Percentiles rank a stretch among this genome's conserved stretches.
These are phyloP conservation scores for Sugiyamaella sp. DNA, from an alignment of 1,139 yeast genomes.

Conservation along the genomic window DNA sequence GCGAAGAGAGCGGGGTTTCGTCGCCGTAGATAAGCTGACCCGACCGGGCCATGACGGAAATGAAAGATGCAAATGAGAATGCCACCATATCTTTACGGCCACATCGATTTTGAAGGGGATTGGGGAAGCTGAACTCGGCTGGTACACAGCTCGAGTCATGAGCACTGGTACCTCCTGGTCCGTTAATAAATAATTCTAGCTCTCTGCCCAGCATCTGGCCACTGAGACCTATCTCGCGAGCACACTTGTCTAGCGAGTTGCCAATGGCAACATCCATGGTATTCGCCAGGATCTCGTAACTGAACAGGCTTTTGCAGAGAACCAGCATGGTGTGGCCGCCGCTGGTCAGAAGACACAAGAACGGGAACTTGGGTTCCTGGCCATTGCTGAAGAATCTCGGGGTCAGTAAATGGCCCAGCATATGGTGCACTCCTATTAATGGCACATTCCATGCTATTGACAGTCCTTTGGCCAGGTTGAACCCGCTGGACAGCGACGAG, in stretches of 20 bases:
- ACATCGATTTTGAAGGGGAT: conserved; percentile 55
- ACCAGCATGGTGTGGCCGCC: conserved; percentile 97
- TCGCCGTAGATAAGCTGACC: conserved; percentile 10
- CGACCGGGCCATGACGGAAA: conserved; percentile 51
- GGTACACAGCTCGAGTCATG: conserved; percentile 32
- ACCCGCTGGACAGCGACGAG: conserved; percentile 81
- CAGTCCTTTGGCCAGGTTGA: conserved; percentile 84
- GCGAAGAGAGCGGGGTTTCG: conserved; percentile 19
- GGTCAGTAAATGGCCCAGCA: conserved; percentile 87
- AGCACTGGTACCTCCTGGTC: conserved; percentile 38
- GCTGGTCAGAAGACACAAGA: conserved; percentile 75
- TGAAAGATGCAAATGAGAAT: conserved; percentile 81
- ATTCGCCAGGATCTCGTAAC: conserved; percentile 74
- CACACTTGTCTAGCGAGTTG: conserved; percentile 91
- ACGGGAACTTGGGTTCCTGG: conserved; percentile 67
- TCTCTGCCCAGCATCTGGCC: conserved; percentile 90
- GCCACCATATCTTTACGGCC: conserved; percentile 50
- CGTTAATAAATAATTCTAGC: conserved; percentile 60
- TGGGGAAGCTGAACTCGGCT: conserved; percentile 48
- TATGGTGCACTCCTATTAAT: conserved; percentile 89
- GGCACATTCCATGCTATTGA: conserved; percentile 78
- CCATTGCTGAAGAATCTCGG: conserved; percentile 56
- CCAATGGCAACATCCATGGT: conserved; percentile 92
- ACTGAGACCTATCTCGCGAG: conserved; percentile 73
- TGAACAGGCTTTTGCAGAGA: conserved; percentile 56